These are phyloP conservation scores for Clarkia xantiana DNA, from an alignment of 345 rosid species.

Conservation along the genomic window DNA sequence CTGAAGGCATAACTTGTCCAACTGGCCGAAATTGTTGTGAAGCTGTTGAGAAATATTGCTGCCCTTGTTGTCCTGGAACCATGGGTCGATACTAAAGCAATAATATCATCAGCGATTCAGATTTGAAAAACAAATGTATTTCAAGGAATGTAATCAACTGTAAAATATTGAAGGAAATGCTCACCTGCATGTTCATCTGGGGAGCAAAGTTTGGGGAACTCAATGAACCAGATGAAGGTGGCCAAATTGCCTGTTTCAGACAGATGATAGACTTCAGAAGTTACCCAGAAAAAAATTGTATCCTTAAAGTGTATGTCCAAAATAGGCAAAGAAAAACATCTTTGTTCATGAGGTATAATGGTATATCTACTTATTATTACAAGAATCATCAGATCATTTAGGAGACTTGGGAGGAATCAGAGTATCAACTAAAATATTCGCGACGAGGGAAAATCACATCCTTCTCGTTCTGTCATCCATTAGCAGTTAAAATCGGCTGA, in stretches of 20 bases:
- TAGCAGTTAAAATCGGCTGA: no score
- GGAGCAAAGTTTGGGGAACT: constrained; percentile 19
- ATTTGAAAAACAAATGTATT: not conserved
- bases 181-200: constrained; percentile 14
- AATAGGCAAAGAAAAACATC: no score
- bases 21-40: constrained; percentile 65
- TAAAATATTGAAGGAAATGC: not conserved
- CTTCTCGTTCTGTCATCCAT: no score
- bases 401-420: no score
- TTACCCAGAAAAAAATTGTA: not conserved
- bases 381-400: no score
- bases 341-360: no score
- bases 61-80: constrained; percentile 53
- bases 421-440: no score
- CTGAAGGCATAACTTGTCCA: constrained; percentile 41
- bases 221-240: constrained; percentile 23
- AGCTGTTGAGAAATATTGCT: constrained; percentile 38
- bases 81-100: constrained; percentile 52
- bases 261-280: constrained; percentile 1
- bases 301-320: no score
- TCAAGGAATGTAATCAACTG: not conserved
- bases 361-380: no score
- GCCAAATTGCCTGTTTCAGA: constrained; percentile 18
- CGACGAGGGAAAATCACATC: no score
- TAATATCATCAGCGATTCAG: constrained; percentile 1